Evolutionary conservation across 1,284 basidiomycete species (phyloP).

Genomic region (Fomitopsis schrenkii): DNA sequence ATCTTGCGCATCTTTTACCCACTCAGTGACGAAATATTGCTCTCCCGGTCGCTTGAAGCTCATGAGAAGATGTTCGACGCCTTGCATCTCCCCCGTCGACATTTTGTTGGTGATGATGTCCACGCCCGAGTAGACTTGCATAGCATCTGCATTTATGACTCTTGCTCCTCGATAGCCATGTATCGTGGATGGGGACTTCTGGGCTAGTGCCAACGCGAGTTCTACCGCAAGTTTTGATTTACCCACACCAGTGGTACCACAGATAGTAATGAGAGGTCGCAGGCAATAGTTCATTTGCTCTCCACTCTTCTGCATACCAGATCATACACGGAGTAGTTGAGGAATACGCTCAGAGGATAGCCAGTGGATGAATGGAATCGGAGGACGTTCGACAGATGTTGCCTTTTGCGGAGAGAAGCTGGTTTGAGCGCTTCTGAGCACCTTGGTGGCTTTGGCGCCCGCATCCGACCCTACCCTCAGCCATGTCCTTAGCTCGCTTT

Average conservation of each 20-base stretch:
- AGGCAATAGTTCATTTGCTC: constrained; percentile 20
- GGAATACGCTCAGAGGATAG: background rate
- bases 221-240: constrained; percentile 94
- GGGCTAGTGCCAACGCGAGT: constrained; percentile 62
- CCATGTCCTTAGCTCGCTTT: constrained; percentile 11
- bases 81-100: constrained; percentile 69
- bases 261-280: constrained; percentile 76
- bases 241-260: constrained; percentile 95
- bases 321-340: background rate
- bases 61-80: constrained; percentile 88
- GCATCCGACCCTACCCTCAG: background rate
- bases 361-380: background rate
- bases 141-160: constrained; percentile 94
- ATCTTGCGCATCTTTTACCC: constrained; percentile 74
- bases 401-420: background rate
- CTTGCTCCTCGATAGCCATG: constrained; percentile 57
- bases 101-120: constrained; percentile 97
- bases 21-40: constrained; percentile 85
- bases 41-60: constrained; percentile 81
- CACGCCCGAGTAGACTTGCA: constrained; percentile 96
- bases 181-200: constrained; percentile 17
- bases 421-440: background rate
- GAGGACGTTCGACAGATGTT: background rate
- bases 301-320: background rate
- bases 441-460: background rate